These are phyloP conservation scores for Blastobotrys aristatus DNA, from an alignment of 1,139 yeast species.

Conservation along the genomic window DNA sequence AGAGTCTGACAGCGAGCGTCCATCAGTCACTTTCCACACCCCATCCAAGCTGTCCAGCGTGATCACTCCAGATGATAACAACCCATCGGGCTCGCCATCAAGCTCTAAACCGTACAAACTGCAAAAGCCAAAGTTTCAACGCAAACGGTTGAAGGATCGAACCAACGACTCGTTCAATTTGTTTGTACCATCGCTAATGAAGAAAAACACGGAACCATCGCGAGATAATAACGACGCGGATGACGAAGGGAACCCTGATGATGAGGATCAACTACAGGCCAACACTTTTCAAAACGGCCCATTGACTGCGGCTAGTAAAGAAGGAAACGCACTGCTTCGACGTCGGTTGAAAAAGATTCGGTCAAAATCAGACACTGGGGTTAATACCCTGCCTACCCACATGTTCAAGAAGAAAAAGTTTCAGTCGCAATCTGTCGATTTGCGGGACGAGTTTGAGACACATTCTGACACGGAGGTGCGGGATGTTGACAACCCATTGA, in stretches of 20 bases:
- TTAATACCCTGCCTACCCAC: slow-evolving; percentile 13
- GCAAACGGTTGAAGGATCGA: slow-evolving; percentile 3
- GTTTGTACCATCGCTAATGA: slow-evolving; percentile 9
- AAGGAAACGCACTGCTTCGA: slow-evolving; percentile 7
- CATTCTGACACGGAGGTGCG: slow-evolving; percentile 20
- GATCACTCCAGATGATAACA: neutral
- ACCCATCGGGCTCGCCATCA: no score
- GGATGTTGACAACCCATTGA: slow-evolving; percentile 1
- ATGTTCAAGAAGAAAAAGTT: slow-evolving; percentile 8
- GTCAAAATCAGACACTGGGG: slow-evolving; percentile 25
- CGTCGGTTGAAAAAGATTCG: slow-evolving; percentile 19
- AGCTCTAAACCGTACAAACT: slow-evolving; percentile 2
- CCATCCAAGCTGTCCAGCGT: slow-evolving; percentile 11
- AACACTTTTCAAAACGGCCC: neutral
- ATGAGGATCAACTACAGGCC: neutral
- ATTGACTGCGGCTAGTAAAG: slow-evolving; percentile 3
- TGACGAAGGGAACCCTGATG: neutral
- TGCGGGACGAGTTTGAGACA: slow-evolving; percentile 6
- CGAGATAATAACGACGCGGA: neutral
- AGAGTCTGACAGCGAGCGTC: slow-evolving; percentile 15
- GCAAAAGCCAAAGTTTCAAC: slow-evolving; percentile 5
- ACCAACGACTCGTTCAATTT: slow-evolving; percentile 10
- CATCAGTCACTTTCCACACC: slow-evolving; percentile 10
- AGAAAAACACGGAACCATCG: neutral
- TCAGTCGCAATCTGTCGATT: slow-evolving; percentile 11